These are phyloP conservation scores for Linnemannia exigua DNA, from an alignment of 192 early-diverging fungal species.

Conservation along the genomic window DNA sequence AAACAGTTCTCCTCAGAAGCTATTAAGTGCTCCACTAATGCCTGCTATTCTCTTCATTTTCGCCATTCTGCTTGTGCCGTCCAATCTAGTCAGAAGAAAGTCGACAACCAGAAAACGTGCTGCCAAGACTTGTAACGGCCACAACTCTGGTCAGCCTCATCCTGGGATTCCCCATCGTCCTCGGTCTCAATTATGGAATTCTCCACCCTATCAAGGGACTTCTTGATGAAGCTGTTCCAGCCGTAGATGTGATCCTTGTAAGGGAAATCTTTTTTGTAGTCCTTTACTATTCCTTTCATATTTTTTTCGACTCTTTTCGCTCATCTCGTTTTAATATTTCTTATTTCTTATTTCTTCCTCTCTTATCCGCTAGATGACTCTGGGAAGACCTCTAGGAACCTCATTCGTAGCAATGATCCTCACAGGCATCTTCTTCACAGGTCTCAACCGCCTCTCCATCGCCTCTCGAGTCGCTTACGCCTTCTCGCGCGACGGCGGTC, in stretches of 20 bases:
- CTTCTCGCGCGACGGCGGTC: constrained; percentile 38
- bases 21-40: too few species aligned
- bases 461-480: constrained; percentile 31
- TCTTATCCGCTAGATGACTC: background rate
- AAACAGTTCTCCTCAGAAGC: too few species aligned
- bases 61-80: too few species aligned
- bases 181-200: constrained; percentile 34
- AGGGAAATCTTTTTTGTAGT: too few species aligned
- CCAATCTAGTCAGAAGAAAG: constrained; percentile 37
- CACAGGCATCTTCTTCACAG: constrained; percentile 27
- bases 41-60: too few species aligned
- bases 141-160: constrained; percentile 13
- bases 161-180: constrained; percentile 20
- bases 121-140: constrained; percentile 19
- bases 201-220: constrained; percentile 48
- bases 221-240: constrained; percentile 32
- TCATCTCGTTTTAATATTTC: background rate
- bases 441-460: constrained; percentile 28
- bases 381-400: constrained; percentile 13
- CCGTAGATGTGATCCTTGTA: constrained; percentile 25
- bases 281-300: background rate
- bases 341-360: background rate
- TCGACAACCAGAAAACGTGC: constrained; percentile 18
- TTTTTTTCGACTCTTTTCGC: background rate
- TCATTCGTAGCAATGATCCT: constrained; percentile 23